phyloP scores from a whole-genome alignment of 192 early-diverging fungal genomes.

The Cladochytrium replicatum region DNA sequence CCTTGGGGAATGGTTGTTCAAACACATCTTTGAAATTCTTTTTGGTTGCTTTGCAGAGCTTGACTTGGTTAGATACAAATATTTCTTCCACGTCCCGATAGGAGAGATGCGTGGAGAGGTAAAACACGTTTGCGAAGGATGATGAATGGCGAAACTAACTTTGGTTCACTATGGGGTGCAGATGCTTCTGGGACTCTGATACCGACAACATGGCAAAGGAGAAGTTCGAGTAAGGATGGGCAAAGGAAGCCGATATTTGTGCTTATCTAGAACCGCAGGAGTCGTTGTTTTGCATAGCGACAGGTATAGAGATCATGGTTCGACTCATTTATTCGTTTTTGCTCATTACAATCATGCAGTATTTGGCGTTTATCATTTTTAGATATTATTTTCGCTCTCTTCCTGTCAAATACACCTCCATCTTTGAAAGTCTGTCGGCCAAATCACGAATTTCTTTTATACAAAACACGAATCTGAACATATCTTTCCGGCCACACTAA shows the following conservation, averaged over 20 bases:
- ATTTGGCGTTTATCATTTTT: constrained; percentile 41
- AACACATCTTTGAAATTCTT: background rate
- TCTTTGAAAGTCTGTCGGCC: too few relatives aligned
- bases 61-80: constrained; percentile 45
- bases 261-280: constrained; percentile 21
- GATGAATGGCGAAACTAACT: background rate
- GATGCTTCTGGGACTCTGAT: constrained; percentile 56
- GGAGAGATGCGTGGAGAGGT: constrained; percentile 54
- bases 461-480: too few relatives aligned
- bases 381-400: too few relatives aligned
- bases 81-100: constrained; percentile 45
- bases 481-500: too few relatives aligned
- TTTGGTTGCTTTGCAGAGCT: constrained; percentile 28
- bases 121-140: constrained; percentile 16
- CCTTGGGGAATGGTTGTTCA: background rate
- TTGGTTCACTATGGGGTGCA: constrained; percentile 42
- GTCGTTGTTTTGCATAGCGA: constrained; percentile 44
- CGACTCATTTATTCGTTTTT: too few relatives aligned
- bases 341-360: constrained; percentile 15
- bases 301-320: constrained; percentile 20
- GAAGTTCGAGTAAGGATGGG: constrained; percentile 45
- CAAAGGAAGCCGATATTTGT: too few relatives aligned
- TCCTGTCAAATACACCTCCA: too few relatives aligned
- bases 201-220: constrained; percentile 53
- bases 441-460: too few relatives aligned